Conservation (phyloP, 2,329 filamentous ascomycete genomes). For the Sphaerulina populicola region DNA sequence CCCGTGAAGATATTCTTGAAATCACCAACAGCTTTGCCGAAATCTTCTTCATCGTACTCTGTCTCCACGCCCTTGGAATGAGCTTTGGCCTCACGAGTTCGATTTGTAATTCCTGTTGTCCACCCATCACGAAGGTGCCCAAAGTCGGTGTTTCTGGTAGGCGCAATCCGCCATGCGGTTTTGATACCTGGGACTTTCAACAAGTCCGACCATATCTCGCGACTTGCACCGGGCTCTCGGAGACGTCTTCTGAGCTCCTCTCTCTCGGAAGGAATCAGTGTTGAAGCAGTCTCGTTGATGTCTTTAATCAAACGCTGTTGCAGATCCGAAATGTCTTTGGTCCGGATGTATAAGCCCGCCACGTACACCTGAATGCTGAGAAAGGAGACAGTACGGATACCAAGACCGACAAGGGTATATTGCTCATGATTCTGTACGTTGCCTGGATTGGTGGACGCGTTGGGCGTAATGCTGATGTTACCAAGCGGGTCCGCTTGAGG, state of each 20-base stretch:
- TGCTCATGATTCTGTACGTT: conserved; percentile 47
- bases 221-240: conserved; percentile 59
- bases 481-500: conserved; percentile 13
- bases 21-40: conserved; percentile 63
- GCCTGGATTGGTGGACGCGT: conserved; percentile 29
- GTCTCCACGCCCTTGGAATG: conserved; percentile 29
- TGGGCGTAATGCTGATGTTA: conserved; percentile 20
- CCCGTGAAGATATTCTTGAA: conserved; percentile 79
- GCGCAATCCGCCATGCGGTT: conserved; percentile 73
- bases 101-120: conserved; percentile 72
- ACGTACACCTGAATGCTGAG: conserved; percentile 88
- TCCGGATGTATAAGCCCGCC: conserved; percentile 84
- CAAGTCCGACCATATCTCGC: conserved; percentile 65
- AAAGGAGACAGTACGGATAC: conserved; percentile 83
- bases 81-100: conserved; percentile 52
- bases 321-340: conserved; percentile 68
- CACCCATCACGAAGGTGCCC: conserved; percentile 85
- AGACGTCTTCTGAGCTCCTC: conserved; percentile 60
- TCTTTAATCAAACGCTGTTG: conserved; percentile 68
- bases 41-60: conserved; percentile 62
- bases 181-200: conserved; percentile 60
- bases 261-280: conserved; percentile 74
- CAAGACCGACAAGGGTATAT: conserved; percentile 81
- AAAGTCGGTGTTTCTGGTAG: conserved; percentile 91
- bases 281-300: conserved; percentile 69